A percentile compares a stretch with the other conserved stretches of the same genome.
phyloP scores from a whole-genome alignment of 371 early-diverging fungal genomes.

The Actinomortierella wolfii region DNA sequence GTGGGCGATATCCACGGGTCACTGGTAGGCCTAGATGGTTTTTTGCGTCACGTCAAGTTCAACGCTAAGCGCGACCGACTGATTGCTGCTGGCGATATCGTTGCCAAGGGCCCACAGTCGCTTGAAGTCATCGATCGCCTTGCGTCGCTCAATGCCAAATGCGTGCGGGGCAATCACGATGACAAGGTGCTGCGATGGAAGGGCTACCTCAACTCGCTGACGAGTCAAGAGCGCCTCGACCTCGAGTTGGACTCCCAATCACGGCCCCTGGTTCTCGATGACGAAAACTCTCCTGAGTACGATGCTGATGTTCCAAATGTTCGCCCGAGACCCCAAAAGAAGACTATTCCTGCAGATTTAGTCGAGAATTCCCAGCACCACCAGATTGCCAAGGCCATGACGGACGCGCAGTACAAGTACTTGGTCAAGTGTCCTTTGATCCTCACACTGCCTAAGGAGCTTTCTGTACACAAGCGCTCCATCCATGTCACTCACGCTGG shows the following conservation, averaged over 20 bases:
- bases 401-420: slow-evolving; percentile 59
- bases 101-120: slow-evolving; percentile 72
- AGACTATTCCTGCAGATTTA: slow-evolving; percentile 16
- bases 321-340: background rate
- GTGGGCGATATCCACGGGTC: slow-evolving; percentile 80
- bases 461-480: slow-evolving; percentile 34
- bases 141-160: slow-evolving; percentile 51
- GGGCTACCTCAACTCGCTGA: slow-evolving; percentile 52
- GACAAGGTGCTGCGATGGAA: slow-evolving; percentile 70
- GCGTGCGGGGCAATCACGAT: slow-evolving; percentile 83
- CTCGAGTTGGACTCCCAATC: slow-evolving; percentile 2
- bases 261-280: slow-evolving; percentile 1
- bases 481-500: slow-evolving; percentile 72
- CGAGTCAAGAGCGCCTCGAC: background rate
- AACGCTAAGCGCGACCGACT: slow-evolving; percentile 54
- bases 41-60: slow-evolving; percentile 54
- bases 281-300: slow-evolving; percentile 4
- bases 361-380: slow-evolving; percentile 21
- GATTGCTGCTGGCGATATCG: slow-evolving; percentile 73
- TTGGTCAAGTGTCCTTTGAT: slow-evolving; percentile 63
- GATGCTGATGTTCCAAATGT: background rate
- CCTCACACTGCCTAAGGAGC: slow-evolving; percentile 54
- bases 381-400: slow-evolving; percentile 51
- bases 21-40: slow-evolving; percentile 53
- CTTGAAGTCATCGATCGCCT: slow-evolving; percentile 64